Evolutionary conservation across 257 asterid genomes (phyloP), one percentile per base, ranked within the genome.

Genomic region (Ballota nigra): DNA sequence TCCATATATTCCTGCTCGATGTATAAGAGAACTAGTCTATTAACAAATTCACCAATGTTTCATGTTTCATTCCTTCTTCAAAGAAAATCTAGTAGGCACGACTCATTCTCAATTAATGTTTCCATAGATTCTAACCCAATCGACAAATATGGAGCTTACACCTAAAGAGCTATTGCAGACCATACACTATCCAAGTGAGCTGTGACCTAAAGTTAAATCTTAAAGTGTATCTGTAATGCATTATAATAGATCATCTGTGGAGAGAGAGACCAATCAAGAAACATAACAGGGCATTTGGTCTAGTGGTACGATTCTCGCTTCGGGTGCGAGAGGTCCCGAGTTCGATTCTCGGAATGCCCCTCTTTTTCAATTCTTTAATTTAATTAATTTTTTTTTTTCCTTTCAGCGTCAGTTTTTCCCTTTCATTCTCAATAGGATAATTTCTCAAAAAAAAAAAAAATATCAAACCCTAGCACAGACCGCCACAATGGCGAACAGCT

Each of bases 221-320:
- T 19, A 43, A 43, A 43, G 52, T 43, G 52, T 15, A 43, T 41
- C 18, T 22, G 19, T 34, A 9, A 34, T 18, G 49, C 49, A 61
- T 29, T 59, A 33, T 33, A 18, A 40, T 16, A 61, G 8, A 43
- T 41, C 58, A 65, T 40, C 38, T 65, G 9, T n/a, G n/a, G n/a
- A n/a, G 3, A 43, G 49, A 9, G 49, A 65, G 13, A 16, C 38
- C 45, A 20, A 43, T 66, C 8, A 66, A 66, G 49, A 61, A n/a
- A n/a, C 0, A 34, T 34, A 33, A 63, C 33, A 63, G 96, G 89
- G 95, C 89, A 87, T 86, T 87, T 86, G 97, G 96, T 88, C 96
- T 88, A 85, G 98, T 88, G 91, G 91, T 87, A 90, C 83, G 90
- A 90, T 90, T 90, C 92, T 86, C 88, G 85, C 95, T 92, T 90